phyloP scores from a whole-genome alignment of 2,329 filamentous ascomycete genomes.

The Xylogone sp. region DNA sequence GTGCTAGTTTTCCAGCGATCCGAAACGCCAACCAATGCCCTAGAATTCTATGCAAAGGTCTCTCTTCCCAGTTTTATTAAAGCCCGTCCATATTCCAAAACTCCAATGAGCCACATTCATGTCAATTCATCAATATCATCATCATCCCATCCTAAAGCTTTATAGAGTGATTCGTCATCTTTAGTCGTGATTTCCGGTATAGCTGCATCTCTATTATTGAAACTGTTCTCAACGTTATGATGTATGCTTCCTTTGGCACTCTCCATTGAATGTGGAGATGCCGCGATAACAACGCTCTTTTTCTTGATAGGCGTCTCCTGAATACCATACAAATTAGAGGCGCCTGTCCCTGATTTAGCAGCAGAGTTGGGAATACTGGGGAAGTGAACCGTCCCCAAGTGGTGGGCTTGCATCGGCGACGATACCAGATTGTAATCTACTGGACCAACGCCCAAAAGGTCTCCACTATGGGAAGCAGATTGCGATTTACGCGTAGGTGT shows the following conservation, averaged over 20 bases:
- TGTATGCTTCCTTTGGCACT: not conserved
- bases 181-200: not conserved
- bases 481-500: conserved; percentile 23
- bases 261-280: not conserved
- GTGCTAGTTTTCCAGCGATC: not conserved
- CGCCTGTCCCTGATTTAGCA: conserved; percentile 6
- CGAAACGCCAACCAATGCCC: not conserved
- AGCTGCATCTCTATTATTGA: conserved; percentile 6
- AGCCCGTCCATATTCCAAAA: not conserved
- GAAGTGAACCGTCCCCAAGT: conserved; percentile 10
- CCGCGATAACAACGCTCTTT: conserved; percentile 4
- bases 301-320: conserved; percentile 24
- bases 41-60: not conserved
- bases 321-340: conserved; percentile 10
- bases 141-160: conserved; percentile 32
- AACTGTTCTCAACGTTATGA: conserved; percentile 6
- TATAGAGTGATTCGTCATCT: conserved; percentile 28
- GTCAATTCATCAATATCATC: conserved; percentile 24
- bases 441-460: not conserved
- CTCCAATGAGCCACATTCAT: conserved; percentile 8
- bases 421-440: not conserved
- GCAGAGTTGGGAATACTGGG: conserved; percentile 17
- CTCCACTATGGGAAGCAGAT: not conserved
- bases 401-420: not conserved
- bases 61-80: not conserved